These are phyloP conservation scores for Cystobasidium sp. DNA, from an alignment of 1,284 basidiomycete genomes.

Conservation along the genomic window DNA sequence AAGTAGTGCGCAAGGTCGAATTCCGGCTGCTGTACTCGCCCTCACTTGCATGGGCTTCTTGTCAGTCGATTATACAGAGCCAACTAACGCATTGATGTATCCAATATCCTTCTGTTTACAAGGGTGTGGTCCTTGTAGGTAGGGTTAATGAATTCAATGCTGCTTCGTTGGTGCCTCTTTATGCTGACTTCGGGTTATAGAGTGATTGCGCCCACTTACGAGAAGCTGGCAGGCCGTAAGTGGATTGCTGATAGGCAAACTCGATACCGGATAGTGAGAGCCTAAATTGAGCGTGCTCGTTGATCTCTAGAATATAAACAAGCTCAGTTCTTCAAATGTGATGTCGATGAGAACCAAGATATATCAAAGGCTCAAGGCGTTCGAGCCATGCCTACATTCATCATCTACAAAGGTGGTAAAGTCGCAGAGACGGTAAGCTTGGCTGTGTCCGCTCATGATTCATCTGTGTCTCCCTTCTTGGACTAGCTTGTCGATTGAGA, in stretches of 20 bases:
- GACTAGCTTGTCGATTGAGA: too few relatives aligned
- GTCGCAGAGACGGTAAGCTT: constrained; percentile 29
- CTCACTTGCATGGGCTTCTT: too few relatives aligned
- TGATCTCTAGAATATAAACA: constrained; percentile 42
- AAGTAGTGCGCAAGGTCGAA: too few relatives aligned
- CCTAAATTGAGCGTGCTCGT: too few relatives aligned
- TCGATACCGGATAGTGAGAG: too few relatives aligned
- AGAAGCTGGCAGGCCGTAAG: constrained; percentile 26
- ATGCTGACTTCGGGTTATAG: neutral
- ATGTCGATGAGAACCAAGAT: constrained; percentile 37
- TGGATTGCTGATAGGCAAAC: too few relatives aligned
- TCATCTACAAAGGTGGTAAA: constrained; percentile 42
- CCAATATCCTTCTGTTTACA: neutral
- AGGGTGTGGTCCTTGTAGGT: constrained; percentile 37
- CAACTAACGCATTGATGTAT: neutral
- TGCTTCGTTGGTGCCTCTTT: neutral
- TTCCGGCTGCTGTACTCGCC: too few relatives aligned
- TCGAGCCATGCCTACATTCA: constrained; percentile 39
- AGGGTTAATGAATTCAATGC: neutral
- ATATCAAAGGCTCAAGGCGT: constrained; percentile 35
- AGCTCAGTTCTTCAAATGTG: constrained; percentile 38
- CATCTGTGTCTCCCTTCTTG: too few relatives aligned
- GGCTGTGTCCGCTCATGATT: too few relatives aligned
- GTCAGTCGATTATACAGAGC: neutral
- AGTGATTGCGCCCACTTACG: constrained; percentile 38